Base-by-base conservation (phyloP, 1,284 basidiomycete genomes). In the Papiliotrema terrestris region DNA sequence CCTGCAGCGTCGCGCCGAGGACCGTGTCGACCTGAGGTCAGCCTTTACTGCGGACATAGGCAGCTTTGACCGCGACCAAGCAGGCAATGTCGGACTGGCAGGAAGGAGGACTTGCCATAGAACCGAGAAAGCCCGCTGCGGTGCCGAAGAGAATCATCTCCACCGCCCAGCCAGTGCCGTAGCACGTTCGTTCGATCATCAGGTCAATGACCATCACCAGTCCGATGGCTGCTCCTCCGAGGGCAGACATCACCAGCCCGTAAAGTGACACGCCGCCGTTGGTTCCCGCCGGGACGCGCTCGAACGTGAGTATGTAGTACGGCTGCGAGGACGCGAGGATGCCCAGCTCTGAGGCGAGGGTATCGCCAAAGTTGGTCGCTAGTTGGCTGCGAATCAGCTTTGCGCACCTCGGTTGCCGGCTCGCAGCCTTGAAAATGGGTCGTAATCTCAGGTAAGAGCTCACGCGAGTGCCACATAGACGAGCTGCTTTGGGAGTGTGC, bases 1-100 rank as follows among this genome's bases (percentile, higher is more conserved):
- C 79, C 66, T 98, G 94, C 1, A 95, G 72, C 0, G 89, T 91
- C 1, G 92, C 93, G 2, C 94, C 94, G 13, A 96, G 80, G 2
- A 96, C 45, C 0, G 89, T 92, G 71, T 96, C 92, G 51, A 90
- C 71, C 86, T 89, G 58, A 45, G 17, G 17, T 37, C 45, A 35
- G 26, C 11, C 29, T n/a, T n/a, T n/a, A n/a, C n/a, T n/a, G n/a
- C n/a, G n/a, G n/a, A n/a, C n/a, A n/a, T n/a, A n/a, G n/a, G n/a
- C n/a, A n/a, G n/a, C n/a, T n/a, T n/a, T n/a, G n/a, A n/a, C n/a
- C n/a, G n/a, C n/a, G n/a, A n/a, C n/a, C n/a, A n/a, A n/a, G n/a
- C n/a, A n/a, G n/a, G n/a, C n/a, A n/a, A n/a, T n/a, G n/a, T 17
- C 17, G 20, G 17, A 39, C 36, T 29, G 39, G 49, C 25, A 51